Evolutionary conservation across 306 rosid genomes (phyloP).

Genomic region (Medicago arabica): DNA sequence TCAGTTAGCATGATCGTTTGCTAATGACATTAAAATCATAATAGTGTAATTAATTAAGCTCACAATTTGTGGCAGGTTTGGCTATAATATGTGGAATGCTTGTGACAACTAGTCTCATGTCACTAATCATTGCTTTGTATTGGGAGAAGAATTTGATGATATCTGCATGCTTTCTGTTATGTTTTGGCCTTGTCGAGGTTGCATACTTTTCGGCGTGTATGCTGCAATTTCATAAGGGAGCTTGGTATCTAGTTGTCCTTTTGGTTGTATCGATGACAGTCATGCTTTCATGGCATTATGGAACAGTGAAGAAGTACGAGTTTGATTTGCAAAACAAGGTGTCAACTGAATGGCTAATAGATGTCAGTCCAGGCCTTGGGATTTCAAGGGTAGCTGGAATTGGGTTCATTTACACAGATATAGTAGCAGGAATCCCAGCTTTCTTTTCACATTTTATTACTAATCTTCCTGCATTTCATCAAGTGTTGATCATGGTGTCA

Average conservation of each 20-base stretch:
- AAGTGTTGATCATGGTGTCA: constrained; percentile 75
- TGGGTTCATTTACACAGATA: constrained; percentile 79
- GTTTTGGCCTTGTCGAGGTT: constrained; percentile 68
- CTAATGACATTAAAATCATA: constrained; percentile 3
- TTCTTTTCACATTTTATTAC: constrained; percentile 87
- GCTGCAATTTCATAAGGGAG: constrained; percentile 74
- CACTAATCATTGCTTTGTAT: constrained; percentile 72
- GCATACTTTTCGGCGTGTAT: constrained; percentile 69
- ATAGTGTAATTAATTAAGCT: neutral
- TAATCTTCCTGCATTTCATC: constrained; percentile 85
- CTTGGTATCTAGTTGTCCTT: constrained; percentile 78
- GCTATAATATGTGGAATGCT: constrained; percentile 79
- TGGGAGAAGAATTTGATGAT: constrained; percentile 69
- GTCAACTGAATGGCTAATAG: constrained; percentile 72
- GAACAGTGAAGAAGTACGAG: constrained; percentile 81
- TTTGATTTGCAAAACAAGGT: constrained; percentile 78
- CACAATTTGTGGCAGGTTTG: constrained; percentile 55
- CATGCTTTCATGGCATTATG: constrained; percentile 86
- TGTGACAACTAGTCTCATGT: constrained; percentile 79
- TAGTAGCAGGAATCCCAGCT: constrained; percentile 80
- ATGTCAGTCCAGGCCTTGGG: constrained; percentile 69
- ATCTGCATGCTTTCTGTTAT: constrained; percentile 58
- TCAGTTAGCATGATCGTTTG: neutral
- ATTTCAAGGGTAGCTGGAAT: constrained; percentile 79
- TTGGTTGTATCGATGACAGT: constrained; percentile 58